Percentiles rank a stretch among this genome's conserved stretches.
Evolutionary conservation across 352 stramenopile genomes (phyloP).

Genomic region (Phytophthora colocasiae): DNA sequence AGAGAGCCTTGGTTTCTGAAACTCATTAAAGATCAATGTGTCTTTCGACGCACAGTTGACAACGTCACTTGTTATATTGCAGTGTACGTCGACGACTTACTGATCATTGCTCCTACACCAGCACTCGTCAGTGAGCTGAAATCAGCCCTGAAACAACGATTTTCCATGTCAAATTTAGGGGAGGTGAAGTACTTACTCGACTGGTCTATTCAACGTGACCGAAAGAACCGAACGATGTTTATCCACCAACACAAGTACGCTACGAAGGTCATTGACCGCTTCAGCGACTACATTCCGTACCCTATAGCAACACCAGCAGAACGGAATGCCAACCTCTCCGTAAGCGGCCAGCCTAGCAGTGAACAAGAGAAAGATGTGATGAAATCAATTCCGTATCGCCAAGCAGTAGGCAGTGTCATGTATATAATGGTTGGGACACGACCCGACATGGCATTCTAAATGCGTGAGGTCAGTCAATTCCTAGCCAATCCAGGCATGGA

Average conservation of each 20-base stretch:
- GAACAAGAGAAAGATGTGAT: background rate
- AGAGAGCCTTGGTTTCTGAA: background rate
- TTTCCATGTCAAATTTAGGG: too few relatives aligned
- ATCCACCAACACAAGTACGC: too few relatives aligned
- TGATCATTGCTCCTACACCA: constrained; percentile 8
- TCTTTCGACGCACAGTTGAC: background rate
- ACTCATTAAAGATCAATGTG: background rate
- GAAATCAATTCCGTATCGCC: background rate
- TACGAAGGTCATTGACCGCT: too few relatives aligned
- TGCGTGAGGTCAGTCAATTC: constrained; percentile 9
- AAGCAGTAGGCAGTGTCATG: background rate
- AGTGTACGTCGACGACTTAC: constrained; percentile 1
- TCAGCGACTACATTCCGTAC: too few relatives aligned
- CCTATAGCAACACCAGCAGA: too few relatives aligned
- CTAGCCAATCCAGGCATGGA: background rate
- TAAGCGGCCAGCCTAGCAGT: too few relatives aligned
- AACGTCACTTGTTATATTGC: background rate
- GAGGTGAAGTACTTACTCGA: too few relatives aligned
- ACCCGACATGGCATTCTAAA: background rate
- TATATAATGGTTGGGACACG: background rate
- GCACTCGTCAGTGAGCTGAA: background rate
- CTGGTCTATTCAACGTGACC: too few relatives aligned
- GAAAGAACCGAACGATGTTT: too few relatives aligned
- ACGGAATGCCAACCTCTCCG: too few relatives aligned
- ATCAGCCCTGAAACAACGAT: too few relatives aligned